phyloP scores from a whole-genome alignment of 2,329 filamentous ascomycete species.

The Fusarium coffeatum region DNA sequence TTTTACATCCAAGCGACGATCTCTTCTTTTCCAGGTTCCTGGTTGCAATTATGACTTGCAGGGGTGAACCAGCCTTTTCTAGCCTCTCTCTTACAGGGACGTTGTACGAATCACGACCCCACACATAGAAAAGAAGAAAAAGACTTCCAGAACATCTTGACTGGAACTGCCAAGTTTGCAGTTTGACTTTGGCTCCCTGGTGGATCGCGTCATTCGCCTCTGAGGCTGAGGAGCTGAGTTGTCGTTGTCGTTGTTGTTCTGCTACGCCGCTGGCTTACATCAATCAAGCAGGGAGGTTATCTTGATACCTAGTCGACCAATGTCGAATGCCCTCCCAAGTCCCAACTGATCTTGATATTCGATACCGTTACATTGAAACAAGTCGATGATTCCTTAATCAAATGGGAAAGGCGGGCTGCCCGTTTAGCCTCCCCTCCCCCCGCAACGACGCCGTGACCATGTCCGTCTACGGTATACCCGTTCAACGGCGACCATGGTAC shows the following conservation, averaged over 20 bases:
- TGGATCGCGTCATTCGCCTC: slow-evolving; percentile 1
- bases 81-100: background rate
- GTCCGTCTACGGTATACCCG: slow-evolving; percentile 1
- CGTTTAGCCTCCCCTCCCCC: slow-evolving; percentile 11
- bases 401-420: slow-evolving; percentile 3
- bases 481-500: slow-evolving; percentile 6
- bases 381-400: slow-evolving; percentile 1
- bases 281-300: slow-evolving; percentile 14
- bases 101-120: background rate
- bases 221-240: slow-evolving; percentile 6
- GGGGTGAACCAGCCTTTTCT: slow-evolving; percentile 23
- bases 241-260: slow-evolving; percentile 1
- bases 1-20: slow-evolving; percentile 1
- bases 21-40: slow-evolving; percentile 12
- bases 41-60: slow-evolving; percentile 3
- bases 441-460: slow-evolving; percentile 22
- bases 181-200: background rate
- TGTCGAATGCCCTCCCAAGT: background rate
- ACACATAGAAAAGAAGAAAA: slow-evolving; percentile 14
- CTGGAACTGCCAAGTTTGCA: slow-evolving; percentile 17
- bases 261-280: slow-evolving; percentile 23
- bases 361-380: slow-evolving; percentile 23
- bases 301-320: background rate
- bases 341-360: slow-evolving; percentile 33
- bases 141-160: slow-evolving; percentile 24